Percentiles rank a stretch among this genome's conserved stretches.
These are phyloP conservation scores for Neurospora tetrasperma DNA, from an alignment of 495 filamentous ascomycete species.

Conservation along the genomic window DNA sequence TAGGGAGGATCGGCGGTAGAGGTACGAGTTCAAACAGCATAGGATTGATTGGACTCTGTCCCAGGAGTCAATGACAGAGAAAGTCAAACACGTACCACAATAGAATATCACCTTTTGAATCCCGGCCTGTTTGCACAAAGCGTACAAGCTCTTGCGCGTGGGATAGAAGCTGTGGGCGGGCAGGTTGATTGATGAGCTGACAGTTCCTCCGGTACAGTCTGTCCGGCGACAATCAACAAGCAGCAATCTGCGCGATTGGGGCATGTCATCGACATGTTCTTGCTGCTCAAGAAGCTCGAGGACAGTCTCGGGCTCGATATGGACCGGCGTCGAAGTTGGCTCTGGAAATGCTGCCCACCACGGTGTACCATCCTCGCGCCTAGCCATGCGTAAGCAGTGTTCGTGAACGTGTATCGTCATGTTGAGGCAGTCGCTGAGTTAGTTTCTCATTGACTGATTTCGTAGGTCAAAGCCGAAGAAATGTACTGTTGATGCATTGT, in stretches of 20 bases:
- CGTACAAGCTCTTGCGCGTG: constrained; percentile 28
- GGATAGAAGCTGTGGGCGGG: constrained; percentile 40
- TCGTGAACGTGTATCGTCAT: constrained; percentile 16
- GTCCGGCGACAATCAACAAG: constrained; percentile 22
- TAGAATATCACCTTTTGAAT: constrained; percentile 39
- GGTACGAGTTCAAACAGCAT: not conserved
- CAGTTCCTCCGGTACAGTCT: constrained; percentile 23
- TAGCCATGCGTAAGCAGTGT: constrained; percentile 22
- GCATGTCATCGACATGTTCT: not conserved
- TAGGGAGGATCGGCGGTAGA: not conserved
- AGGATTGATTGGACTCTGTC: not conserved
- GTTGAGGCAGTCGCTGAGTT: not conserved
- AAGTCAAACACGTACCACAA: constrained; percentile 28
- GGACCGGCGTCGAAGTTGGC: constrained; percentile 6
- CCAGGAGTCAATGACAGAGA: not conserved
- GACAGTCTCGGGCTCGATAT: constrained; percentile 10
- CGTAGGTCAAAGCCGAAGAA: not conserved
- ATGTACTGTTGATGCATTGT: not conserved
- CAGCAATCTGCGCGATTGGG: constrained; percentile 9
- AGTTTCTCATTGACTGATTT: not conserved
- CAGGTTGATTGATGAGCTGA: constrained; percentile 31
- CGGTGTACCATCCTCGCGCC: constrained; percentile 21
- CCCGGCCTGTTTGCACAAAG: constrained; percentile 31
- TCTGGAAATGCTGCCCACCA: constrained; percentile 35
- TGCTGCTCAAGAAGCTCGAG: constrained; percentile 7